A percentile compares a stretch with the other conserved stretches of the same genome.
Evolutionary conservation across 345 rosid species (phyloP).

Genomic region (Heritiera fomes): DNA sequence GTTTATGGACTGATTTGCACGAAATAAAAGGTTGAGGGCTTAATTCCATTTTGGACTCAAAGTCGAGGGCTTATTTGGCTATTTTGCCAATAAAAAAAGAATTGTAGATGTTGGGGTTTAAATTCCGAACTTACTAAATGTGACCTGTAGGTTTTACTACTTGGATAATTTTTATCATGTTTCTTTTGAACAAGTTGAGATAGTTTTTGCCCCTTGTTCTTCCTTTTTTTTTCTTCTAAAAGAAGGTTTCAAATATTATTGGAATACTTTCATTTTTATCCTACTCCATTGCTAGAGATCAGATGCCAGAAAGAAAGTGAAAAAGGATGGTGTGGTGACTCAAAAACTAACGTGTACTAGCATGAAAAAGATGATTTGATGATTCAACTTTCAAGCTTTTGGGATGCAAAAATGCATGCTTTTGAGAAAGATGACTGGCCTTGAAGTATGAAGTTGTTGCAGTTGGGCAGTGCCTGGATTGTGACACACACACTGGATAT

Average conservation of each 20-base stretch:
- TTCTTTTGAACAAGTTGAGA: not conserved
- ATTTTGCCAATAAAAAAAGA: no score
- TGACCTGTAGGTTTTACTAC: no score
- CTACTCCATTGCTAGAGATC: not conserved
- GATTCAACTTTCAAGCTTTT: conserved; percentile 10
- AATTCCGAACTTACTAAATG: no score
- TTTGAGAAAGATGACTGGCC: not conserved
- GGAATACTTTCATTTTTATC: not conserved
- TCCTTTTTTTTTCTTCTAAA: not conserved
- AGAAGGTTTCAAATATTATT: not conserved
- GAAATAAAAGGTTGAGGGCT: no score
- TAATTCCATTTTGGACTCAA: no score
- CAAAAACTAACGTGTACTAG: not conserved
- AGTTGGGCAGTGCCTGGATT: not conserved
- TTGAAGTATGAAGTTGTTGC: not conserved
- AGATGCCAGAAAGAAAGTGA: not conserved
- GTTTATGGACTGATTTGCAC: no score
- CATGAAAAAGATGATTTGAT: conserved; percentile 9
- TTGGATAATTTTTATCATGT: not conserved
- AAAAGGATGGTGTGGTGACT: not conserved
- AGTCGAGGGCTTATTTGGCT: no score
- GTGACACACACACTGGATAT: not conserved
- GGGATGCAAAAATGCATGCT: conserved; percentile 1
- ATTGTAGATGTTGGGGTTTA: no score
- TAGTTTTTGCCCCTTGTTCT: not conserved